Evolutionary conservation across 2,329 filamentous ascomycete genomes (phyloP), one percentile per base, ranked within the genome.

Genomic region (Drechslera avenae): DNA sequence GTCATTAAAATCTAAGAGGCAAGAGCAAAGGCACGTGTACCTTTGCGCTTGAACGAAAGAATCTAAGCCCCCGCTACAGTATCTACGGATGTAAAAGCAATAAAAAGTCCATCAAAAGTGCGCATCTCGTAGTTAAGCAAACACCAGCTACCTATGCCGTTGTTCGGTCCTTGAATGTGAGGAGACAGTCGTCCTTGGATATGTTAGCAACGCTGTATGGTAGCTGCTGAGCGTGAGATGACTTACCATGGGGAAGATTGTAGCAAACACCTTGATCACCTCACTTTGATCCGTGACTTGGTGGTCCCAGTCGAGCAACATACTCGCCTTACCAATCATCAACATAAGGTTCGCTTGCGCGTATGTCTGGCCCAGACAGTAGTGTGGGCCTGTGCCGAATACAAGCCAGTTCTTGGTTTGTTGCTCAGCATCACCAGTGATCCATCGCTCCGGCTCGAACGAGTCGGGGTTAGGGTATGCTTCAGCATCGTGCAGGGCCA

Each of bases 221-320:
- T 39, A 28, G 3, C 5, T 34, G 26, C 56, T 46, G 48, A 59
- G 5, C 12, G 8, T 2, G 47, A 12, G 7, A 6, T 10, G 34
- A 78, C 86, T 75, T 78, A 95, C 92, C 88, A 89, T 88, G 49
- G 94, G 94, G 83, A 99, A 99, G 64, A 99, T 96, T 21, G 91
- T 97, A 33, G 94, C 94, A 78, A 97, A 99, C 62, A 97, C 93
- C 80, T 96, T 93, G 76, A 99, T 97, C 75, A 96, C 87, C 78
- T 99, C 94, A 0, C 90, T 96, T 52, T 81, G 69, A 0, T 89
- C 85, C 9, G 94, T 97, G 14, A 91, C 77, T 72, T 91, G 86
- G 75, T 99, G 94, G 73, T 86, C 83, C 93, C 93, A 97, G 75
- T 97, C 86, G 62, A 97, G 81, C 70, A 86, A 81, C 73, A 96